Evolutionary conservation across 2,329 filamentous ascomycete genomes (phyloP), one percentile per base, ranked within the genome.

Genomic region (Pseudogymnoascus sp.): DNA sequence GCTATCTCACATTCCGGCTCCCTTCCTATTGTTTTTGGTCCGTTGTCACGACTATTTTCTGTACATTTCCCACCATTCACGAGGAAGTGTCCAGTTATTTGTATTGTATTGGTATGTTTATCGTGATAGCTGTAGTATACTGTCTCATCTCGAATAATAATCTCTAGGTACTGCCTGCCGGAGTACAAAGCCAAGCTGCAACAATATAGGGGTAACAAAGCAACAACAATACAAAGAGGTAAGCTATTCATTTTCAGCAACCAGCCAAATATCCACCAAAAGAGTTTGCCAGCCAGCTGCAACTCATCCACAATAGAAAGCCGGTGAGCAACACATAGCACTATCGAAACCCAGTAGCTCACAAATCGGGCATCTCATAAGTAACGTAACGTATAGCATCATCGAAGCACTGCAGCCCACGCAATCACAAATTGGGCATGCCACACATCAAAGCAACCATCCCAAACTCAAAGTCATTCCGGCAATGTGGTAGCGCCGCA

Each of bases 381-480:
- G 28, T 31, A 11, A 31, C 8, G 11, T 12, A 23, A 46, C 11
- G 5, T 14, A 46, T 12, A 46, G 6, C 11, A 46, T 23, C 5
- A 3, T 25, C 18, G 16, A 18, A 14, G 40, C 11, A 25, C 12
- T 25, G 12, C 5, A 46, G 5, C 42, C 16, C 9, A 42, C 40
- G 3, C 16, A 21, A 18, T 43, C 40, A 43, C 40, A 61, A 28
- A 43, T 34, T 16, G 18, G n/a, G 59, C 7, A 25, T 25, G 1
- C 68, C 71, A 64, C 71, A 74, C 38, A 64, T 65, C 59, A 68
- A 63, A 61, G 69, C 71, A 60, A 73, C 71, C 63, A 72, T 72
- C 25, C 69, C 70, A 69, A 74, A 76, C 65, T 76, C 74, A 65
- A 70, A 66, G 64, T 76, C 73, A 63, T 76, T 75, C 63, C 74